Percentiles rank a stretch among this genome's conserved stretches.
Evolutionary conservation across 2,329 filamentous ascomycete species (phyloP).

Genomic region (Phoma sp.): DNA sequence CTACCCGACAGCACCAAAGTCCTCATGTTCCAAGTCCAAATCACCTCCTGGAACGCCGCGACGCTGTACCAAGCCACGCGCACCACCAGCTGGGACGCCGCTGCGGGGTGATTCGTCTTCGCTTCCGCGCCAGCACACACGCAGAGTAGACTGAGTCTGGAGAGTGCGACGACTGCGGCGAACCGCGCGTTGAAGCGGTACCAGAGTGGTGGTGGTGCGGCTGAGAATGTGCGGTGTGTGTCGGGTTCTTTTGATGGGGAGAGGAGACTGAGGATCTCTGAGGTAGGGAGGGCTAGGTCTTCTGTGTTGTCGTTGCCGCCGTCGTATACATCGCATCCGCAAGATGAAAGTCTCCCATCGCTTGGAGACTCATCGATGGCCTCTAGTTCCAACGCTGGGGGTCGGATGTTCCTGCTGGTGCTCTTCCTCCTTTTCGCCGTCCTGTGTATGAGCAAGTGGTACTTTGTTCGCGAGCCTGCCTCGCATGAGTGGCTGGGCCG

Average conservation of each 20-base stretch:
- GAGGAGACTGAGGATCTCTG: background rate
- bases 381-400: background rate
- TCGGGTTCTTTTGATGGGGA: too few species aligned
- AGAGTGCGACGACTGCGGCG: background rate
- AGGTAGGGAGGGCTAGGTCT: too few species aligned
- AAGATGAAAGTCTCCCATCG: too few species aligned
- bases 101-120: background rate
- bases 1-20: background rate
- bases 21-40: background rate
- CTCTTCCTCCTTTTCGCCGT: background rate
- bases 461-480: background rate
- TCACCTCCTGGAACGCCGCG: background rate
- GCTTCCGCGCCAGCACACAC: background rate
- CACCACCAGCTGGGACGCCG: too few species aligned
- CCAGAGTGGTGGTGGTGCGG: background rate
- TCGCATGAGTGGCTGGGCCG: background rate
- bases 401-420: background rate
- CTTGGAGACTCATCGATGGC: background rate
- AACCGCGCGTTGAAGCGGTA: background rate
- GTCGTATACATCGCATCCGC: too few species aligned
- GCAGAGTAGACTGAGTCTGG: background rate
- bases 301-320: too few species aligned
- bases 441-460: too few species aligned
- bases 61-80: background rate
- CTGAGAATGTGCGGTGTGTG: too few species aligned